Evolutionary conservation across 805 yeast species (phyloP).

Genomic region (Kodamaea nitidulidarum): DNA sequence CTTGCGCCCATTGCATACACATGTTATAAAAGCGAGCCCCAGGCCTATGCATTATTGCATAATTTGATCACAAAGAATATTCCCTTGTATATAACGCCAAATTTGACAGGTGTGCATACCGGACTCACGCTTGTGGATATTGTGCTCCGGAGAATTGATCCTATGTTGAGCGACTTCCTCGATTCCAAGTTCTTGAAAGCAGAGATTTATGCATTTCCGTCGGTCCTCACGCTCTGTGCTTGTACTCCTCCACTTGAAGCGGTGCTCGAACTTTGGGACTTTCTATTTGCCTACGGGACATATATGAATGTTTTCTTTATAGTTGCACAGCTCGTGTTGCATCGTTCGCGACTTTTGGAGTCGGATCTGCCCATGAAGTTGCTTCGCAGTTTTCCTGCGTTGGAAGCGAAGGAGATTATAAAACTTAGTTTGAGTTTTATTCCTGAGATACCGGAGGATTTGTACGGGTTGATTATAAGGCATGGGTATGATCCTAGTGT

Average conservation of each 20-base stretch:
- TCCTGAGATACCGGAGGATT: slow-evolving; percentile 62
- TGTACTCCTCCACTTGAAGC: slow-evolving; percentile 82
- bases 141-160: slow-evolving; percentile 68
- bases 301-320: slow-evolving; percentile 83
- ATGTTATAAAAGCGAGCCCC: slow-evolving; percentile 71
- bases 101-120: slow-evolving; percentile 75
- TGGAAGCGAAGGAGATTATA: slow-evolving; percentile 71
- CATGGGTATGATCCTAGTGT: slow-evolving; percentile 56
- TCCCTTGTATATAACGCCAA: slow-evolving; percentile 75
- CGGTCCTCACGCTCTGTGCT: slow-evolving; percentile 79
- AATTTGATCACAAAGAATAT: slow-evolving; percentile 58
- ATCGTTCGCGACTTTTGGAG: slow-evolving; percentile 57
- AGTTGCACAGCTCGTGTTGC: slow-evolving; percentile 74
- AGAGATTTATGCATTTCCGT: slow-evolving; percentile 81
- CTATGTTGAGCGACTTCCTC: slow-evolving; percentile 56
- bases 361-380: slow-evolving; percentile 70
- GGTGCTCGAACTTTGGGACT: slow-evolving; percentile 81
- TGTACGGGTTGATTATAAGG: slow-evolving; percentile 59
- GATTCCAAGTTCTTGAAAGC: slow-evolving; percentile 69
- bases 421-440: slow-evolving; percentile 76
- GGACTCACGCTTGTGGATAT: slow-evolving; percentile 72
- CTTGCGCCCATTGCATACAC: slow-evolving; percentile 80
- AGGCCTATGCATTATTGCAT: slow-evolving; percentile 72
- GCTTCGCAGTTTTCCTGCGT: slow-evolving; percentile 64
- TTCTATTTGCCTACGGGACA: slow-evolving; percentile 83